Evolutionary conservation across 208 protist genomes (phyloP), one percentile per base, ranked within the genome.

Genomic region (Trypanosoma congolense): DNA sequence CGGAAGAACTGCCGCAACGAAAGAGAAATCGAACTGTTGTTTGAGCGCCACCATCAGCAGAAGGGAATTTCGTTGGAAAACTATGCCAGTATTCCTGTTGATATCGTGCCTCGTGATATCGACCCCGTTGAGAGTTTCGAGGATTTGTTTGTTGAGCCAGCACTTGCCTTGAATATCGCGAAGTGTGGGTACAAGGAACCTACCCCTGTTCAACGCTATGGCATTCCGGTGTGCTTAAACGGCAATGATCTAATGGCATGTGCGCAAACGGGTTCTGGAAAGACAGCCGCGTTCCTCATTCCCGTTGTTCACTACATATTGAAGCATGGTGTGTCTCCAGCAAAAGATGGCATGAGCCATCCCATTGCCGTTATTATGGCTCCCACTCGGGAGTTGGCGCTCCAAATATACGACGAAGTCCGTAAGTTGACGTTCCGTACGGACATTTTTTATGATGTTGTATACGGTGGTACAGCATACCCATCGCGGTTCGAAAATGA

Each of bases 251-350:
- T 99, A 4, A 99, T 99, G 96, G 95, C 94, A 8, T 99, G 97
- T 65, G 98, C 98, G 29, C 97, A 99, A 81, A 99, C 98, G 9
- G 98, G 96, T 47, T 99, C 96, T 9, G 98, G 98, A 58, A 99
- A 99, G 77, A 99, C 98, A 4, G 97, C 94, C 9, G 96, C 97
- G 18, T 99, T 99, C 64, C 76, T 99, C 2, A 76, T 99, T 4
- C 98, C 98, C 24, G 93, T 98, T 22, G 87, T 99, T 33, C 74
- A 88, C 51, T 91, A 97, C 60, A 94, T 99, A 31, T 75, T 99
- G 0, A 70, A 96, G 5, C 55, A 96, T 49, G 70, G 76, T 47
- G 77, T 90, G 25, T 90, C 82, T 4, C 80, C 78, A 12, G 83
- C 81, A 16, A 52, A 46, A 28, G 52, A 72, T 24, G 65, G 75